Evolutionary conservation across 495 filamentous ascomycete genomes (phyloP), one percentile per base, ranked within the genome.

Genomic region (Apodospora peruviana): DNA sequence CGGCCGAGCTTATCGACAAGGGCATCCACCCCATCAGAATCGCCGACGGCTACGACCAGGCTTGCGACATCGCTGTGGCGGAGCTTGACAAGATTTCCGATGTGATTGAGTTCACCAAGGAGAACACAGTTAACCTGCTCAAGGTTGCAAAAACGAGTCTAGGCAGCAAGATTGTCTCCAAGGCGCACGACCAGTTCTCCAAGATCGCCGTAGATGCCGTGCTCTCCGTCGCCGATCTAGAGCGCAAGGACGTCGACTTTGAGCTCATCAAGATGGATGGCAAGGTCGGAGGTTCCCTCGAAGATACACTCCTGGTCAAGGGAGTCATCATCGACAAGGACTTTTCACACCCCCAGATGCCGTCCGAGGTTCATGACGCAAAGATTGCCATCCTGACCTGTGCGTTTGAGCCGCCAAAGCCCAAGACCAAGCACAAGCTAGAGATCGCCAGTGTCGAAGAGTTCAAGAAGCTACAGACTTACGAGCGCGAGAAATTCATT

Each of bases 311-410:
- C 20, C 81, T 99, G 29, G 91, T 99, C 47, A 90, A 96, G 71
- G 93, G 93, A 66, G 93, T 99, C 35, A 93, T 99, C 61, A 80
- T 99, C 62, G 93, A 99, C 77, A 99, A 99, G 73, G 93, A 99
- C 68, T 97, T 99, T 74, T 99, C 93, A 25, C 93, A 99, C 69
- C 94, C 93, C 14, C 93, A 99, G 68, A 99, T 99, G 93, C 93
- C 93, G 22, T 84, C 83, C 43, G 86, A 95, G 67, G 91, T 99
- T 45, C 76, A 72, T 46, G 88, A 99, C 70, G 93, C 94, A 57
- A 97, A 96, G 72, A 78, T 99, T 59, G 93, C 93, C 35, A 97
- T 99, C 59, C 75, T 99, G 39, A 99, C 93, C 37, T 99, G 93
- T 65, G 90, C 93, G 1, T 97, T 99, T 67, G 93, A 99, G 72